Evolutionary conservation across 495 filamentous ascomycete genomes (phyloP).

Genomic region (Xylaria bambusicola): DNA sequence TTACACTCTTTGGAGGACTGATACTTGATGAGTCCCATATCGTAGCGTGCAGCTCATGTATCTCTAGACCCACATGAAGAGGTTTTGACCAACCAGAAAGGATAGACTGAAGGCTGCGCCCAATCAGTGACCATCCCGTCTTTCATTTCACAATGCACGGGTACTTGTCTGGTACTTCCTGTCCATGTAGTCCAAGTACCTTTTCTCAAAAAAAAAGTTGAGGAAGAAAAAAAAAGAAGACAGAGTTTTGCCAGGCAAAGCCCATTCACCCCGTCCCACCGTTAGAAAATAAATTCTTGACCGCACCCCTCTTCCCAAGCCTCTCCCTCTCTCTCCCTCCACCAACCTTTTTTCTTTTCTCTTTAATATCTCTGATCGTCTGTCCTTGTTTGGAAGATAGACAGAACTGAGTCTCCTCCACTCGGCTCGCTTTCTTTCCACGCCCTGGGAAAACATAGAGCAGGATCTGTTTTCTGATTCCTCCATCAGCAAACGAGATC

Average conservation of each 20-base stretch:
- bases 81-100: neutral
- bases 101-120: neutral
- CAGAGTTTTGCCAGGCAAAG: constrained; percentile 17
- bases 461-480: constrained; percentile 19
- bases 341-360: constrained; percentile 18
- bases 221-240: neutral
- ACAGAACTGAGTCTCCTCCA: constrained; percentile 27
- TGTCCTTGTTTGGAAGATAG: constrained; percentile 27
- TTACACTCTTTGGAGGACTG: no score
- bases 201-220: neutral
- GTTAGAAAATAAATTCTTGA: constrained; percentile 27
- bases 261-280: constrained; percentile 5
- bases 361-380: constrained; percentile 16
- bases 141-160: no score
- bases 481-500: constrained; percentile 16
- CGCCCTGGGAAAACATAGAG: constrained; percentile 10
- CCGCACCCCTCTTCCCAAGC: constrained; percentile 20
- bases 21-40: no score
- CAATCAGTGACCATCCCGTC: constrained; percentile 5
- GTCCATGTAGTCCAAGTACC: neutral
- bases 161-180: no score
- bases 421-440: constrained; percentile 25
- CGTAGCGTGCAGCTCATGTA: no score
- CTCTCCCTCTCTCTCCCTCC: constrained; percentile 14
- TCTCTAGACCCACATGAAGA: no score